A percentile compares a stretch with the other conserved stretches of the same genome.
These are phyloP conservation scores for Eucalyptus regnans DNA, from an alignment of 345 rosid species.

Conservation along the genomic window DNA sequence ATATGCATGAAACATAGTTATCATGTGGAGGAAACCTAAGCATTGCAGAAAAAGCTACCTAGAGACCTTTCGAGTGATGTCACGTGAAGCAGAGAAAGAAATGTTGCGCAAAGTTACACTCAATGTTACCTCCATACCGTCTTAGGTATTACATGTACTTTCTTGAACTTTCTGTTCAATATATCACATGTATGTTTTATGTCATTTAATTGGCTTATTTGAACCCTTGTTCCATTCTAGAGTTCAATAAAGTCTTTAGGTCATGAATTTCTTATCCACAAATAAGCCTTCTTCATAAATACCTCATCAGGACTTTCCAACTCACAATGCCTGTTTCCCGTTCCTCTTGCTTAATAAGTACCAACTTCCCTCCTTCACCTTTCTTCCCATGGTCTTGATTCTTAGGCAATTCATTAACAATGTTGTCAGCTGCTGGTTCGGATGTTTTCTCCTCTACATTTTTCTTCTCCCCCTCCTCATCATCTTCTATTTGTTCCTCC, in stretches of 20 bases:
- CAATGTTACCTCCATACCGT: neutral
- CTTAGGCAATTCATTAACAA: slow-evolving; percentile 2
- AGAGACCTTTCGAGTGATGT: neutral
- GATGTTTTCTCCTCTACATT: slow-evolving; percentile 9
- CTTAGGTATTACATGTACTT: neutral
- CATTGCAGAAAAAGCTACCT: neutral
- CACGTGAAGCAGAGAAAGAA: neutral
- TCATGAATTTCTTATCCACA: neutral
- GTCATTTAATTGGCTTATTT: neutral
- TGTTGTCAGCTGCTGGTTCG: slow-evolving; percentile 23
- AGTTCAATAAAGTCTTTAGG: neutral
- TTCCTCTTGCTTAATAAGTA: slow-evolving; percentile 89
- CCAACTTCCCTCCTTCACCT: slow-evolving; percentile 50
- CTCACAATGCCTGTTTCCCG: slow-evolving; percentile 87
- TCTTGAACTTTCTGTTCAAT: neutral
- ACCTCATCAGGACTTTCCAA: slow-evolving; percentile 83
- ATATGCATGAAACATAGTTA: neutral
- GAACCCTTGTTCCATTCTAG: neutral
- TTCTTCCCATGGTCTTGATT: slow-evolving; percentile 10
- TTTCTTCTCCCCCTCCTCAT: slow-evolving; percentile 11
- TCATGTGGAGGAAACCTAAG: neutral
- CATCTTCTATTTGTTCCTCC: slow-evolving; percentile 40
- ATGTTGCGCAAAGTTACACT: neutral
- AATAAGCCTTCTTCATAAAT: neutral
- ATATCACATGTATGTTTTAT: neutral